Percentiles rank a stretch among this genome's conserved stretches.
These are phyloP conservation scores for Dissophora ornata DNA, from an alignment of 192 early-diverging fungal genomes.

Conservation along the genomic window DNA sequence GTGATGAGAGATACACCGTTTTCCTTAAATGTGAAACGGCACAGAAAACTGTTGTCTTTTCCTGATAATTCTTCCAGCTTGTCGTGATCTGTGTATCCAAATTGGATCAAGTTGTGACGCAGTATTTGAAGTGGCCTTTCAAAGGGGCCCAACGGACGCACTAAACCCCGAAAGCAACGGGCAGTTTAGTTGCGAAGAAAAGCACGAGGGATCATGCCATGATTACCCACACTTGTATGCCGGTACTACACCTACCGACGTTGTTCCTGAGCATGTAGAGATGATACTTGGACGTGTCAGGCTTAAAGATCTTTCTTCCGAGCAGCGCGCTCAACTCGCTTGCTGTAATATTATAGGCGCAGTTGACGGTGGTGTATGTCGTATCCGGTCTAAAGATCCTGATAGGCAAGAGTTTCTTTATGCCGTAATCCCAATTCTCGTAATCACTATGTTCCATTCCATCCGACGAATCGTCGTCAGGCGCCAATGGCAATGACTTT, in stretches of 20 bases:
- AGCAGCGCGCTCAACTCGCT: slow-evolving; percentile 78
- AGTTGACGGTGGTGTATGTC: slow-evolving; percentile 84
- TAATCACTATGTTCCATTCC: slow-evolving; percentile 48
- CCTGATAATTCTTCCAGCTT: slow-evolving; percentile 81
- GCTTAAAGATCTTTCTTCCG: slow-evolving; percentile 85
- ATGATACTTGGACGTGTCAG: slow-evolving; percentile 70
- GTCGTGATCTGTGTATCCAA: slow-evolving; percentile 84
- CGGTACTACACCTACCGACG: slow-evolving; percentile 46
- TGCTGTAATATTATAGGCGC: slow-evolving; percentile 73
- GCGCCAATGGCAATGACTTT: slow-evolving; percentile 20
- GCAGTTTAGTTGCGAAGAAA: too few relatives aligned
- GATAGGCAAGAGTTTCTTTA: slow-evolving; percentile 54
- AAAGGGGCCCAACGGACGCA: slow-evolving; percentile 76
- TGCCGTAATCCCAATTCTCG: slow-evolving; percentile 43
- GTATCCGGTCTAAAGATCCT: slow-evolving; percentile 84
- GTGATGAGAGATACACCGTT: slow-evolving; percentile 50
- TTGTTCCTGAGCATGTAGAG: slow-evolving; percentile 57
- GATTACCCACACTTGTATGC: too few relatives aligned
- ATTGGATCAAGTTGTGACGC: slow-evolving; percentile 77
- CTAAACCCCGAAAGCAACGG: too few relatives aligned
- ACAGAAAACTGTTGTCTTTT: slow-evolving; percentile 89
- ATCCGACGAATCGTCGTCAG: slow-evolving; percentile 28
- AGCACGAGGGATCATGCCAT: too few relatives aligned
- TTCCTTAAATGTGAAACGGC: slow-evolving; percentile 80
- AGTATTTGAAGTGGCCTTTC: slow-evolving; percentile 83